These are phyloP conservation scores for Diaporthe amygdali DNA, from an alignment of 2,329 filamentous ascomycete genomes.

Conservation along the genomic window DNA sequence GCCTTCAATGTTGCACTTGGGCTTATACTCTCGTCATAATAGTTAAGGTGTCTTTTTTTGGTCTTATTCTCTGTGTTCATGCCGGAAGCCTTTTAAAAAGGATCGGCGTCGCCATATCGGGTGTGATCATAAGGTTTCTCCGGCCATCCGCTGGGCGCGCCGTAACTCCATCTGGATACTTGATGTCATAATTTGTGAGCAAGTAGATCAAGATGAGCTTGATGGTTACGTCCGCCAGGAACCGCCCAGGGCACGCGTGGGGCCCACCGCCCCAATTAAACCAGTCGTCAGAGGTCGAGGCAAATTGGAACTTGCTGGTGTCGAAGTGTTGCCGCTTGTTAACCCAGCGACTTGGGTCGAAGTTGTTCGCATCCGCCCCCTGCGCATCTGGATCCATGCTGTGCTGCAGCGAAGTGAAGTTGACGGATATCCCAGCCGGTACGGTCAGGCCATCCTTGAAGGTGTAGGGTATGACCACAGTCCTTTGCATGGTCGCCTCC, in stretches of 20 bases:
- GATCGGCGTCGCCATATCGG: slow-evolving; percentile 14
- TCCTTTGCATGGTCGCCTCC: slow-evolving; percentile 19
- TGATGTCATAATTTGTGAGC: slow-evolving; percentile 30
- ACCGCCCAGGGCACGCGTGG: slow-evolving; percentile 29
- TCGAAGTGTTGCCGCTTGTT: slow-evolving; percentile 22
- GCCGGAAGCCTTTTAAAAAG: slow-evolving; percentile 21
- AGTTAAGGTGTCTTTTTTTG: no score
- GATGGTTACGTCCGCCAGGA: slow-evolving; percentile 19
- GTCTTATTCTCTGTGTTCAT: no score
- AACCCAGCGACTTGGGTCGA: slow-evolving; percentile 29
- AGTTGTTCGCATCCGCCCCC: slow-evolving; percentile 20
- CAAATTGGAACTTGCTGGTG: slow-evolving; percentile 31
- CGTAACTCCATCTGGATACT: slow-evolving; percentile 21
- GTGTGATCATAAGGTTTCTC: slow-evolving; percentile 1
- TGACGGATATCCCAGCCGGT: slow-evolving; percentile 26
- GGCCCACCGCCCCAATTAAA: slow-evolving; percentile 30
- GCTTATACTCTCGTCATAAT: no score
- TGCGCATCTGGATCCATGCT: slow-evolving; percentile 21
- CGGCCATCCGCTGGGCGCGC: slow-evolving; percentile 24
- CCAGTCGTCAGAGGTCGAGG: slow-evolving; percentile 29
- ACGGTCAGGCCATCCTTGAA: slow-evolving; percentile 27
- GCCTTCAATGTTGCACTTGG: no score
- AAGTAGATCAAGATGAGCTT: slow-evolving; percentile 31
- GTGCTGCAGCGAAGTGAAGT: slow-evolving; percentile 28
- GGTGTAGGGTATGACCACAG: background rate